These are phyloP conservation scores for Xerocomus brunneocitrinus DNA, from an alignment of 768 basidiomycete species.

Conservation along the genomic window DNA sequence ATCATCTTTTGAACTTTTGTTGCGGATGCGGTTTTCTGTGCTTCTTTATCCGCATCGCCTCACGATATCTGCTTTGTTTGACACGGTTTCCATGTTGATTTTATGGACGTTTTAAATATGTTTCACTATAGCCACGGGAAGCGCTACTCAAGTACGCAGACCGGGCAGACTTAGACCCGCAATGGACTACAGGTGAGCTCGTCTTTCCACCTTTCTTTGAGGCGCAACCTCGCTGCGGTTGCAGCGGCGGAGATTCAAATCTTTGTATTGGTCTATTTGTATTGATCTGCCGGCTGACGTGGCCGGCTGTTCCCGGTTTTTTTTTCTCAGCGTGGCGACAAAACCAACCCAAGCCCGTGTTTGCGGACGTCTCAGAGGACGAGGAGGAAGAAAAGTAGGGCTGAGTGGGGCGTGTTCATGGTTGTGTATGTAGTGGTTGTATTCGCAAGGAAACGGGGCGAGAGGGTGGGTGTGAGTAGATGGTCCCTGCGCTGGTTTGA, in stretches of 20 bases:
- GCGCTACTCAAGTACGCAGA: slow-evolving; percentile 92
- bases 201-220: slow-evolving; percentile 11
- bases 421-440: slow-evolving; percentile 5
- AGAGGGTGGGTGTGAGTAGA: slow-evolving; percentile 32
- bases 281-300: slow-evolving; percentile 49
- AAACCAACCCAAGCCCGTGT: slow-evolving; percentile 86
- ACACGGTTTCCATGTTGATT: slow-evolving; percentile 25
- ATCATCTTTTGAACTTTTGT: slow-evolving; percentile 11
- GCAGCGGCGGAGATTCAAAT: slow-evolving; percentile 30
- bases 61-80: slow-evolving; percentile 16
- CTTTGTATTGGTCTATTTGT: slow-evolving; percentile 31
- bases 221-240: slow-evolving; percentile 24
- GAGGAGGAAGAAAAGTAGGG: slow-evolving; percentile 56
- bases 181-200: slow-evolving; percentile 78
- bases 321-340: slow-evolving; percentile 74
- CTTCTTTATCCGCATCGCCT: slow-evolving; percentile 7
- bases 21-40: slow-evolving; percentile 1
- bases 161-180: slow-evolving; percentile 68
- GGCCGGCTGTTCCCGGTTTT: slow-evolving; percentile 40
- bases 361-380: slow-evolving; percentile 55
- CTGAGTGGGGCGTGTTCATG: slow-evolving; percentile 20
- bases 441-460: slow-evolving; percentile 8
- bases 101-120: slow-evolving; percentile 15
- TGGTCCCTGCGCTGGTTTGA: slow-evolving; percentile 70
- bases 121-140: slow-evolving; percentile 76